phyloP scores from a whole-genome alignment of 2,329 filamentous ascomycete species.

The Clarireedia hainanense region DNA sequence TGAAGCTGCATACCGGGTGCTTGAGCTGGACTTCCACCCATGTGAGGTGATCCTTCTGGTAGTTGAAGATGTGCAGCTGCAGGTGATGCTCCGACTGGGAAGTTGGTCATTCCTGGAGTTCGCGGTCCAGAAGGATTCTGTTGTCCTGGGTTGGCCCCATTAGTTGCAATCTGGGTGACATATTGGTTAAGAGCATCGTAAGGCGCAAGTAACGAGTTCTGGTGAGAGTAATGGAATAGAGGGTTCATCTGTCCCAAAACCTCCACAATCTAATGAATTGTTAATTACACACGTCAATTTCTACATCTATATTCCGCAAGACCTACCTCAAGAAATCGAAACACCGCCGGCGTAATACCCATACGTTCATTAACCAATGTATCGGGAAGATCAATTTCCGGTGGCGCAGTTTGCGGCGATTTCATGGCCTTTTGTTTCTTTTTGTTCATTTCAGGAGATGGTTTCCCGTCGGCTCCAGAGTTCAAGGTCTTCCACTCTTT shows the following conservation, averaged over 20 bases:
- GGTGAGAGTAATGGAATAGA: conserved; percentile 50
- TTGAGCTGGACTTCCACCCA: conserved; percentile 49
- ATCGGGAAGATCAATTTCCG: conserved; percentile 53
- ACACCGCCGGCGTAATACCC: conserved; percentile 53
- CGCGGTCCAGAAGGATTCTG: conserved; percentile 22
- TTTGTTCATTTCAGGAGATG: conserved; percentile 60
- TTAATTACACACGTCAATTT: conserved; percentile 6
- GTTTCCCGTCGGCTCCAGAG: conserved; percentile 43
- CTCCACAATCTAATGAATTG: conserved; percentile 47
- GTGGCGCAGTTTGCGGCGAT: conserved; percentile 50
- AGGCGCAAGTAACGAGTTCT: conserved; percentile 45
- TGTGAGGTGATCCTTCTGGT: conserved; percentile 50
- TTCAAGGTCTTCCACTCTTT: conserved; percentile 59
- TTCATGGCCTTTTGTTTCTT: conserved; percentile 55
- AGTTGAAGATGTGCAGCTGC: conserved; percentile 52
- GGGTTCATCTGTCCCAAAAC: conserved; percentile 61
- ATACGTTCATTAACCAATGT: conserved; percentile 48
- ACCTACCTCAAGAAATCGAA: conserved; percentile 55
- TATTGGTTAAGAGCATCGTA: conserved; percentile 55
- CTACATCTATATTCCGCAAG: background rate
- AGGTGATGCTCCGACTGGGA: conserved; percentile 52
- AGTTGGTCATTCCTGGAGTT: conserved; percentile 31
- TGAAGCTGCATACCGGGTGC: conserved; percentile 59
- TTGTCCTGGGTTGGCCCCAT: conserved; percentile 15
- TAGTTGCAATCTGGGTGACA: conserved; percentile 36